Conservation (phyloP, 306 rosid genomes). For the Cucumis hystrix region DNA sequence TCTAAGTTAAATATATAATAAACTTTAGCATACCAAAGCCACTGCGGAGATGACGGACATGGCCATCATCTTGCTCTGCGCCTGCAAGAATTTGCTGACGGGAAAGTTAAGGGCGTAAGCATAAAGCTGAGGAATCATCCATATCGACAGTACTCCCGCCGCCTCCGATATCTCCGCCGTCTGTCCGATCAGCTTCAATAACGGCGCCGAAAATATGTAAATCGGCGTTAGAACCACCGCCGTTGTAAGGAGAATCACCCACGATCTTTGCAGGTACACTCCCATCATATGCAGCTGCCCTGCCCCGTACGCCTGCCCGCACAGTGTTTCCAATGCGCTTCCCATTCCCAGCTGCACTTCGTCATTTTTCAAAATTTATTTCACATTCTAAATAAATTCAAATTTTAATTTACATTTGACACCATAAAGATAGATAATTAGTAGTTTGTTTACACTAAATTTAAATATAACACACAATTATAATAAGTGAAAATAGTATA, state of each 20-base stretch:
- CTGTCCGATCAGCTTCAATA: conserved; percentile 49
- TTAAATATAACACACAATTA: no score
- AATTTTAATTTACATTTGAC: no score
- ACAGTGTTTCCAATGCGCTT: conserved; percentile 77
- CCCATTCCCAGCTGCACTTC: conserved; percentile 72
- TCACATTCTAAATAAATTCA: not conserved
- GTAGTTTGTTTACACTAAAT: no score
- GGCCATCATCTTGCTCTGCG: conserved; percentile 84
- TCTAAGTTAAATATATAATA: no score
- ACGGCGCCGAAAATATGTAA: conserved; percentile 41
- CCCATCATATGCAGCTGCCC: conserved; percentile 74
- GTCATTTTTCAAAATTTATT: not conserved
- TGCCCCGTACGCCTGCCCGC: conserved; percentile 86
- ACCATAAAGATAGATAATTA: no score
- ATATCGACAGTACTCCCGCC: conserved; percentile 55
- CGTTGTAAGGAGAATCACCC: conserved; percentile 51
- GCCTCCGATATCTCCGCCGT: conserved; percentile 47
- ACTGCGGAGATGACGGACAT: conserved; percentile 64
- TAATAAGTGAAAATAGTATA: no score
- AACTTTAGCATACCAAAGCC: conserved; percentile 12
- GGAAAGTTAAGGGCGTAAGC: conserved; percentile 80
- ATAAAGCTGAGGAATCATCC: conserved; percentile 86
- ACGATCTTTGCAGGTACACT: conserved; percentile 77
- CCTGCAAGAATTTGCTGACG: conserved; percentile 59
- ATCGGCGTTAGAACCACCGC: conserved; percentile 22